Base-by-base conservation (phyloP, 495 filamentous ascomycete species). In the Podospora conica region DNA sequence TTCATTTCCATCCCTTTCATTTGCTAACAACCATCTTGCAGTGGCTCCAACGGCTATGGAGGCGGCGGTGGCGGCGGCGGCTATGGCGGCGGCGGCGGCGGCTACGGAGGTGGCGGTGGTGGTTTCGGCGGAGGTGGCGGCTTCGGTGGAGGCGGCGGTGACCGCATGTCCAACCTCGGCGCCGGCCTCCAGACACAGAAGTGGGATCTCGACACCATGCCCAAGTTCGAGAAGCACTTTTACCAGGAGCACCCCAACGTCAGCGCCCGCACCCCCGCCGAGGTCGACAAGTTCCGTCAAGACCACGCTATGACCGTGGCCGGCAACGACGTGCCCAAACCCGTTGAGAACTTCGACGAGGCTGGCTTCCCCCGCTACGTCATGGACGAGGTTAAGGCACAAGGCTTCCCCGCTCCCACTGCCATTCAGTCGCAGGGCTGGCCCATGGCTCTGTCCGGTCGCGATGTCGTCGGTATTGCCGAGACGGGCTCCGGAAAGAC, bases 401-500 rank as follows among this genome's bases (percentile, higher is more conserved):
- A 97, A 81, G 95, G 95, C 24, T 98, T 98, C 77, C 82, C 87
- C 58, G 87, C 88, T 56, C 95, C 95, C 31, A 98, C 95, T 55
- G 87, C 96, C 61, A 98, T 98, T 74, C 95, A 98, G 80, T 92
- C 96, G 62, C 95, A 98, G 78, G 96, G 95, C 69, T 98, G 95
- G 95, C 95, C 95, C 60, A 98, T 98, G 95, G 93, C 95, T 75
- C 88, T 98, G 58, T 96, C 94, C 55, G 95, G 95, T 79, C 94
- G 95, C 70, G 95, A 98, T 76, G 95, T 98, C 65, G 95, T 98
- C 76, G 95, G 95, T 88, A 97, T 98, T 81, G 95, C 95, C 74
- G 95, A 98, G 84, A 98, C 95, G 48, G 95, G 95, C 75, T 98
- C 95, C 70, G 95, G 95, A 84, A 98, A 98, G 88, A 98, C 95